Base-by-base conservation (phyloP, 495 filamentous ascomycete species). In the Penicillium parvum region DNA sequence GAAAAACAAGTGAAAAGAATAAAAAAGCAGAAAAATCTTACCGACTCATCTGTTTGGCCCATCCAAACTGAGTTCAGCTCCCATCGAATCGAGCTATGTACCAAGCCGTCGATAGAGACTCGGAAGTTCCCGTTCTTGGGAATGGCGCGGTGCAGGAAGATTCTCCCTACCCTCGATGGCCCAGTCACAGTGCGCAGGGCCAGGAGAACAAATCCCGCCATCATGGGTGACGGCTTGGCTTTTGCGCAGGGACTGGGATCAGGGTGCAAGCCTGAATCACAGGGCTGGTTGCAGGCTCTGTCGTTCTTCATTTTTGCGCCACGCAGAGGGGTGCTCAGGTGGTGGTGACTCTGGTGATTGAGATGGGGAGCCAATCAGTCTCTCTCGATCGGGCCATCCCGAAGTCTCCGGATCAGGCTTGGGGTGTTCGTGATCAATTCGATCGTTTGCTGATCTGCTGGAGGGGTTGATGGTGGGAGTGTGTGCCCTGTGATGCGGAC, bases 71-170 rank as follows among this genome's bases (percentile, higher is more conserved):
- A 28, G 22, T 23, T 45, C 43, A 37, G 33, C 42, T 22, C 18
- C n/a, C n/a, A n/a, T n/a, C n/a, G n/a, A n/a, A n/a, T n/a, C n/a
- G n/a, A n/a, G n/a, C n/a, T n/a, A n/a, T n/a, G n/a, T n/a, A n/a
- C n/a, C n/a, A n/a, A n/a, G n/a, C n/a, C 12, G 16, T 20, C 14
- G 15, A 19, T 23, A 20, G 39, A 49, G 21, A 27, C 20, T 47
- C 49, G 38, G 44, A 48, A 52, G 44, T 19, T 48, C 35, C 50
- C 45, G 33, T 45, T 38, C 12, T 25, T 47, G 43, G 41, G n/a
- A 29, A n/a, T n/a, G n/a, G n/a, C n/a, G 20, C 5, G 36, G 17
- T 6, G 3, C 14, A 11, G 20, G 23, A 11, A n/a, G 19, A 3
- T 23, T 19, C 29, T 11, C 15, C 21, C 15, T 25, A 27, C 22